Base-by-base conservation (phyloP, 2,329 filamentous ascomycete species). In the Spiromastix sp. region DNA sequence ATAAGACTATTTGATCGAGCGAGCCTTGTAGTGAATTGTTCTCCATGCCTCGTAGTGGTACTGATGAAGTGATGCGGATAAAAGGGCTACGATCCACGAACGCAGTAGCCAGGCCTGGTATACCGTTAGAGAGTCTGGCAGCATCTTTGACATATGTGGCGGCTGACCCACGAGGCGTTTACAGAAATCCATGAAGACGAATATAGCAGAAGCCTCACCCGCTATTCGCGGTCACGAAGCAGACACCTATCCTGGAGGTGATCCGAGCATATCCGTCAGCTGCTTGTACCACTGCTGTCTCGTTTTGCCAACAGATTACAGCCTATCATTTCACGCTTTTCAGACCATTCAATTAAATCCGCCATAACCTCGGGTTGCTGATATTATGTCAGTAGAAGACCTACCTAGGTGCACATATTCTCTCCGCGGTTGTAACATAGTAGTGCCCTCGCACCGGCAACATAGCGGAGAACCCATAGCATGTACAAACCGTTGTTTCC, bases 171-270 rank as follows among this genome's bases (percentile, higher is more conserved):
- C n/a, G n/a, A n/a, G n/a, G n/a, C n/a, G n/a, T n/a, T n/a, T n/a
- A n/a, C n/a, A n/a, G n/a, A n/a, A n/a, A n/a, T n/a, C n/a, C 26
- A 12, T 11, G 5, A 5, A 4, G 5, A 18, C 1, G 22, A 15
- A 15, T 4, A 21, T n/a, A 1, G 17, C 24, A 5, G 19, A 26
- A 22, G 7, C 42, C 57, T 37, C 40, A 65, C 63, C 64, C 63
- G 41, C 63, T 67, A 33, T 68, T 68, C 0, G 64, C 63, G 8
- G 65, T 68, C 2, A 68, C 57, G 36, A 69, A 68, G 38, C 59
- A 63, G n/a, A 60, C 57, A 7, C 62, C 65, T 7, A 62, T 55
- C 37, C 62, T 63, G 1, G 56, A 56, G n/a, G 52, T 58, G 29
- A 66, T 48, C 41, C 64, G 66, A 2, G 61, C 51, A 45, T 67